Evolutionary conservation across 805 yeast genomes (phyloP).

Genomic region (Myxozyma geophila): DNA sequence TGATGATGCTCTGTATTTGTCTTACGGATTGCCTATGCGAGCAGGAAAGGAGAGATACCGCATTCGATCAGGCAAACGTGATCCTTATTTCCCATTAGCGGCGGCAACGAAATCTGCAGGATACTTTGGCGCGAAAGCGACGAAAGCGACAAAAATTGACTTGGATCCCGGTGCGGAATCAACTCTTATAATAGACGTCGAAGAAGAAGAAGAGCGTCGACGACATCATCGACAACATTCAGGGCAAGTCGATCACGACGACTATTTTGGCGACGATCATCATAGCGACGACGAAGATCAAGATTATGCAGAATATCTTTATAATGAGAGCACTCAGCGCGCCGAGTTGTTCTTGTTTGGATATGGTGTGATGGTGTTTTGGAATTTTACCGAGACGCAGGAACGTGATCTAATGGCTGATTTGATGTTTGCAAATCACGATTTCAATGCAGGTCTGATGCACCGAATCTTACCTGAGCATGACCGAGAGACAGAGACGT

Average conservation of each 20-base stretch:
- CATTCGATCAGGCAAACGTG: conserved; percentile 55
- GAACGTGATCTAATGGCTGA: conserved; percentile 95
- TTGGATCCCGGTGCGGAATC: neutral
- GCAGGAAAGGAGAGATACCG: conserved; percentile 64
- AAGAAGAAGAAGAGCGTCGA: conserved; percentile 52
- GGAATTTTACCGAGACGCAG: conserved; percentile 93
- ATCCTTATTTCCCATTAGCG: conserved; percentile 9
- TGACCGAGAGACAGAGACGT: conserved; percentile 91
- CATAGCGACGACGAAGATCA: conserved; percentile 10
- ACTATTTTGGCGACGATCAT: conserved; percentile 13
- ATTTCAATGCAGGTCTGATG: conserved; percentile 43
- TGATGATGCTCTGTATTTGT: conserved; percentile 91
- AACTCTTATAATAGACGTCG: neutral
- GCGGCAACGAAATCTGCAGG: conserved; percentile 14
- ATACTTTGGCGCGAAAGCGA: neutral
- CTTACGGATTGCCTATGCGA: conserved; percentile 81
- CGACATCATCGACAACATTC: conserved; percentile 40
- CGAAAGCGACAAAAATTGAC: neutral
- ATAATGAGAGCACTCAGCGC: conserved; percentile 40
- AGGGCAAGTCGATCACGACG: conserved; percentile 12
- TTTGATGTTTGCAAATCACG: conserved; percentile 63
- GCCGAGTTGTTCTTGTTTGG: conserved; percentile 86
- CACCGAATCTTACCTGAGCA: conserved; percentile 76
- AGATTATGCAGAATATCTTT: conserved; percentile 10
- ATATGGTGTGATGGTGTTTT: conserved; percentile 96